phyloP scores from a whole-genome alignment of 179 eudicot species.

The Corrigiola litoralis region DNA sequence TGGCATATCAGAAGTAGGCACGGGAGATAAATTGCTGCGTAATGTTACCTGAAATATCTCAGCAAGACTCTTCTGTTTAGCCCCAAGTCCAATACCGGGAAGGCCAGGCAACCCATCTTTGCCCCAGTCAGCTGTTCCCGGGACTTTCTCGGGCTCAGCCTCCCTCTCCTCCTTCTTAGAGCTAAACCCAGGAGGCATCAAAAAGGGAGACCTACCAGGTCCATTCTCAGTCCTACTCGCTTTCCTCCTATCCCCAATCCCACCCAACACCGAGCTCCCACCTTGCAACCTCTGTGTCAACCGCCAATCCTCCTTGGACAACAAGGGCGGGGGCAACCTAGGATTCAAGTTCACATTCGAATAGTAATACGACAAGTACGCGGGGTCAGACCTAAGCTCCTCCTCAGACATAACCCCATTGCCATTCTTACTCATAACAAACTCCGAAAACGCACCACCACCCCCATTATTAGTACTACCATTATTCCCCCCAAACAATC shows the following conservation, averaged over 20 bases:
- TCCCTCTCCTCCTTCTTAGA: conserved; percentile 75
- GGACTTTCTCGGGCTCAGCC: conserved; percentile 42
- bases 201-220: conserved; percentile 51
- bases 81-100: conserved; percentile 84
- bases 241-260: conserved; percentile 87
- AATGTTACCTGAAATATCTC: conserved; percentile 88
- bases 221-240: conserved; percentile 56
- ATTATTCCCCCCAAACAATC: conserved; percentile 43
- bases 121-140: conserved; percentile 77
- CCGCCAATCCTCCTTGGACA: conserved; percentile 98
- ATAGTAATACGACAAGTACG: conserved; percentile 75
- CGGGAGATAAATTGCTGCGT: neutral
- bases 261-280: conserved; percentile 71
- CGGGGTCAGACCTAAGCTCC: conserved; percentile 93
- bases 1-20: neutral
- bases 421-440: conserved; percentile 40
- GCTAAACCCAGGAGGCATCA: conserved; percentile 87
- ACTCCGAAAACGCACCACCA: conserved; percentile 52
- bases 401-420: conserved; percentile 75
- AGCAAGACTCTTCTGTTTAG: conserved; percentile 88
- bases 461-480: no score
- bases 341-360: conserved; percentile 89
- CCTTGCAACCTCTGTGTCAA: conserved; percentile 83
- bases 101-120: conserved; percentile 94
- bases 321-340: conserved; percentile 87